Evolutionary conservation across 257 asterid genomes (phyloP).

Genomic region (Cinchona pubescens): DNA sequence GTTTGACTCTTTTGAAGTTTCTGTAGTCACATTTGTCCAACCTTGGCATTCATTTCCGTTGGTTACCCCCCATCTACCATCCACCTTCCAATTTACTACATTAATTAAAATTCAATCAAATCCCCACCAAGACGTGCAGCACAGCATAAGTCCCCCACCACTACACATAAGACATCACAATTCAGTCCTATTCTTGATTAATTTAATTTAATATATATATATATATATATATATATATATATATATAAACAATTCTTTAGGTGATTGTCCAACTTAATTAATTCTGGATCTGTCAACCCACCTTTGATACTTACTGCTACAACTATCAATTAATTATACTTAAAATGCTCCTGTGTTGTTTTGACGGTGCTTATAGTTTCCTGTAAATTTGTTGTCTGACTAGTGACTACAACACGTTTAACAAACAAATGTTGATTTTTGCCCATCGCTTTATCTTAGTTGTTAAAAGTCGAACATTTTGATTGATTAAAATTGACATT

Average conservation of each 20-base stretch:
- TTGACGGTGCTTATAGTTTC: not conserved
- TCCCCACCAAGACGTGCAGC: not conserved
- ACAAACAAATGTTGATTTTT: not conserved
- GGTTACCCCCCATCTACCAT: not conserved
- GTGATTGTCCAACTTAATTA: slow-evolving; percentile 12
- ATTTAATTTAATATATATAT: not conserved
- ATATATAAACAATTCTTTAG: slow-evolving; percentile 5
- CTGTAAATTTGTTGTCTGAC: not conserved
- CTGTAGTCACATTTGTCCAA: slow-evolving; percentile 25
- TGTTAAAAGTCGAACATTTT: too few relatives aligned
- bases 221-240: too few relatives aligned
- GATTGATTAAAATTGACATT: too few relatives aligned
- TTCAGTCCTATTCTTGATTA: not conserved
- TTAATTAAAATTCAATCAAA: not conserved
- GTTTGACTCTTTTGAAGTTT: slow-evolving; percentile 21
- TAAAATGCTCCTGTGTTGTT: not conserved
- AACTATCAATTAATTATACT: too few relatives aligned
- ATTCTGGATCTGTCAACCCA: slow-evolving; percentile 27
- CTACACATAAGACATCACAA: slow-evolving; percentile 1
- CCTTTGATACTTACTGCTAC: not conserved
- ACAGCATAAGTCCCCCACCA: not conserved
- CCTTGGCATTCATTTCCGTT: slow-evolving; percentile 30
- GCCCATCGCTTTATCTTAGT: too few relatives aligned
- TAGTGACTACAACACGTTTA: not conserved
- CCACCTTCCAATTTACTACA: not conserved